Conservation (phyloP, 305 asterid genomes). For the Coffea humblotiana region DNA sequence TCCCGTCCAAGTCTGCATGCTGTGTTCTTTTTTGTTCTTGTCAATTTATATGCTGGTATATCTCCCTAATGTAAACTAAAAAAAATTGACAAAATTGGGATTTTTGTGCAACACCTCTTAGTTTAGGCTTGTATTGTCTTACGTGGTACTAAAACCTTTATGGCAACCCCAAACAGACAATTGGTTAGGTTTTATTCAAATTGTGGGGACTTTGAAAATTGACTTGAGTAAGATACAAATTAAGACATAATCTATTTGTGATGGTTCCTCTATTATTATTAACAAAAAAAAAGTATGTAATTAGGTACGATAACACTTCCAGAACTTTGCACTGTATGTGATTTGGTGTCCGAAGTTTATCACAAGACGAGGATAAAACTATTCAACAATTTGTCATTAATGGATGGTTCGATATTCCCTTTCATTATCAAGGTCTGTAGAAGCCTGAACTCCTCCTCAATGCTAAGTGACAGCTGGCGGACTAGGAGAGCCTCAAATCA, state of each 20-base stretch:
- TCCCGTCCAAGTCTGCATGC: neutral
- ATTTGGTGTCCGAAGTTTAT: neutral
- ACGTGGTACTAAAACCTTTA: too few species aligned
- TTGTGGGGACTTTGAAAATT: neutral
- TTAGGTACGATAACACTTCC: neutral
- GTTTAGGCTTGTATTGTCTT: neutral
- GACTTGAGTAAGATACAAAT: neutral
- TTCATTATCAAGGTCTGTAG: neutral
- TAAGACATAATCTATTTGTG: neutral
- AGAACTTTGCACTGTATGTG: neutral
- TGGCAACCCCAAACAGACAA: neutral
- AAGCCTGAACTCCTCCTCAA: neutral
- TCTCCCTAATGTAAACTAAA: neutral
- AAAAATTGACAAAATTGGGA: neutral
- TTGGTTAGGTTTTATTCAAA: neutral
- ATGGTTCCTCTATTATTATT: too few species aligned
- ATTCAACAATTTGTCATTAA: neutral
- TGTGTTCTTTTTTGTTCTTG: too few species aligned
- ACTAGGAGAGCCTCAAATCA: neutral
- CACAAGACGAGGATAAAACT: neutral
- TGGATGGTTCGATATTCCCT: neutral
- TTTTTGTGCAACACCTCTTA: neutral
- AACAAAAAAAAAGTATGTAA: too few species aligned
- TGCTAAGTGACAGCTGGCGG: neutral
- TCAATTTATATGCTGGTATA: neutral